These are phyloP conservation scores for Eudorina sp. DNA, from an alignment of 139 green algal species.

Conservation along the genomic window DNA sequence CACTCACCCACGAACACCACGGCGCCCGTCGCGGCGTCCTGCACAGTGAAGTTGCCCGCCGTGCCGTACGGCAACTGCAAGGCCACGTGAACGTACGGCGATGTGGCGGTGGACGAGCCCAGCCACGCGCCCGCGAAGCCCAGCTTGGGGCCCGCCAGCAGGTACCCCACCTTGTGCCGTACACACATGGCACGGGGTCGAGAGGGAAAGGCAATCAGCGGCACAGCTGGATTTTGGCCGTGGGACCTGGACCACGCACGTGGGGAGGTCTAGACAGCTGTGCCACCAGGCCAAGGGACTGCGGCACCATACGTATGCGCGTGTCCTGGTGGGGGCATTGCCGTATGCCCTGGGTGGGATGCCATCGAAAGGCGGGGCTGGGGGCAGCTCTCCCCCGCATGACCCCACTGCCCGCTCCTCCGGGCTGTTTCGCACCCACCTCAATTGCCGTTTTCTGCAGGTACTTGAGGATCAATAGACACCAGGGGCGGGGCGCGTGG, in stretches of 20 bases:
- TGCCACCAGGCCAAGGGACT: not conserved
- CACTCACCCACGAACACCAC: not conserved
- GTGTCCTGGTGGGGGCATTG: not conserved
- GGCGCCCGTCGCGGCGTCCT: conserved; percentile 2
- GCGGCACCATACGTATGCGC: not conserved
- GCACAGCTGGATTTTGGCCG: not conserved
- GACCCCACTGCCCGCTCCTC: too few relatives aligned
- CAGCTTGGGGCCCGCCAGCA: conserved; percentile 20
- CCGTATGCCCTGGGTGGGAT: not conserved
- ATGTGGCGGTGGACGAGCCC: not conserved
- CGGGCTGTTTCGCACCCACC: too few relatives aligned
- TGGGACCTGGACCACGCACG: not conserved
- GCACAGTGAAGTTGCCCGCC: not conserved
- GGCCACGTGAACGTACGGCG: conserved; percentile 21
- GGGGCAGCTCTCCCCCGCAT: too few relatives aligned
- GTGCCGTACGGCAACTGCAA: conserved; percentile 12
- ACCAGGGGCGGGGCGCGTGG: too few relatives aligned
- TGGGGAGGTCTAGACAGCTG: not conserved
- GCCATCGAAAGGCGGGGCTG: too few relatives aligned
- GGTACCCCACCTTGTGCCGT: conserved; percentile 34
- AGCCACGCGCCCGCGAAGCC: conserved; percentile 37
- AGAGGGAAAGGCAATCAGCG: not conserved
- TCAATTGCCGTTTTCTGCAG: too few relatives aligned
- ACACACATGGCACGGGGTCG: not conserved
- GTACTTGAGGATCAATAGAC: too few relatives aligned